Evolutionary conservation across 345 rosid genomes (phyloP).

Genomic region (Murraya koenigii): DNA sequence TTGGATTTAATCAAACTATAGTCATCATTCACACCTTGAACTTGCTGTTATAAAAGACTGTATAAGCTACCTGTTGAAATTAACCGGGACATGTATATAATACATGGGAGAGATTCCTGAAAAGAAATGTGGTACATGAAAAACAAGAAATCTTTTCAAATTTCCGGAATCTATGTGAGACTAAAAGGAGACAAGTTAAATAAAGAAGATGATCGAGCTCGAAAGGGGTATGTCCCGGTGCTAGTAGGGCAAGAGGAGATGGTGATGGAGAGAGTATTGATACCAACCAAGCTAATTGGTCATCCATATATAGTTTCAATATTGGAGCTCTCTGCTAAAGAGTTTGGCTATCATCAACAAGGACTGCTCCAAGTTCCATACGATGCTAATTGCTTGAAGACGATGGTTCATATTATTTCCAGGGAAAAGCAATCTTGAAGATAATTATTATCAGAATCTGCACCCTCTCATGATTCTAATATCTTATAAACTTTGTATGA

Average conservation of each 20-base stretch:
- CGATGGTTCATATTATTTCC: conserved; percentile 20
- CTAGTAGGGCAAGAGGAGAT: conserved; percentile 21
- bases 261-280: conserved; percentile 19
- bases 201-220: conserved; percentile 5
- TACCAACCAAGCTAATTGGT: conserved; percentile 31
- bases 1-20: not conserved
- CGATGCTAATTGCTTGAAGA: conserved; percentile 24
- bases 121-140: not conserved
- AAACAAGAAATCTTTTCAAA: not conserved
- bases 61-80: not conserved
- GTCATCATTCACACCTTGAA: not conserved
- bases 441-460: not conserved
- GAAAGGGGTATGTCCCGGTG: conserved; percentile 32
- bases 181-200: not conserved
- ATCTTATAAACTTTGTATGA: too few relatives aligned
- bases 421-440: not conserved
- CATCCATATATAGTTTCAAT: conserved; percentile 23
- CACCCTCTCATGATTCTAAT: too few relatives aligned
- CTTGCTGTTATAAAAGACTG: not conserved
- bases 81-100: not conserved
- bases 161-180: conserved; percentile 10
- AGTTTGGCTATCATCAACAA: conserved; percentile 21
- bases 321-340: conserved; percentile 27
- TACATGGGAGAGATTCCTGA: not conserved
- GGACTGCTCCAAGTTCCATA: conserved; percentile 29